Percentiles rank a stretch among this genome's conserved stretches.
phyloP scores from a whole-genome alignment of 805 yeast species.

The Candida nonsorbophila region DNA sequence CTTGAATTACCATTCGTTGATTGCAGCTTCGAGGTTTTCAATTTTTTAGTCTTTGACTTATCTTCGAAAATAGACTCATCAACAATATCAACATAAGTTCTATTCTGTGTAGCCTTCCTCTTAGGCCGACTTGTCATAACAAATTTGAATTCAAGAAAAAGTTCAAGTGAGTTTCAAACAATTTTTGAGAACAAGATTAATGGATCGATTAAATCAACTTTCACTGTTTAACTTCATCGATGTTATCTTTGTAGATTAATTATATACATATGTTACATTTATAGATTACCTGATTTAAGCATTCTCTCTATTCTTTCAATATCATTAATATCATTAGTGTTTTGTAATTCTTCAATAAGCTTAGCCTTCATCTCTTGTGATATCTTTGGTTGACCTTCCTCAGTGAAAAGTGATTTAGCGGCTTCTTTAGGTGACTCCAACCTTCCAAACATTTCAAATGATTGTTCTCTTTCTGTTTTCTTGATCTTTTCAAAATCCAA shows the following conservation, averaged over 20 bases:
- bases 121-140: slow-evolving; percentile 25
- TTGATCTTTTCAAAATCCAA: slow-evolving; percentile 67
- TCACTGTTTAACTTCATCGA: too few species aligned
- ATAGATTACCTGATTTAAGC: background rate
- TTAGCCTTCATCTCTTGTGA: slow-evolving; percentile 21
- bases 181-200: too few species aligned
- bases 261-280: too few species aligned
- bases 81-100: slow-evolving; percentile 26
- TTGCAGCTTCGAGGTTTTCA: background rate
- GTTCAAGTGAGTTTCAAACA: too few species aligned
- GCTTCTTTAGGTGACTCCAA: slow-evolving; percentile 14
- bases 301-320: slow-evolving; percentile 18
- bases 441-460: slow-evolving; percentile 37
- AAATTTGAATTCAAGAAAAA: slow-evolving; percentile 16
- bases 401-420: slow-evolving; percentile 5
- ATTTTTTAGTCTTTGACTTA: slow-evolving; percentile 1
- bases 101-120: slow-evolving; percentile 32
- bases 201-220: too few species aligned
- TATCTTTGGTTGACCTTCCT: too few species aligned
- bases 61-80: slow-evolving; percentile 24
- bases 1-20: background rate
- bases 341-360: slow-evolving; percentile 49
- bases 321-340: slow-evolving; percentile 69
- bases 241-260: too few species aligned
- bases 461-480: slow-evolving; percentile 44